A percentile compares a stretch with the other conserved stretches of the same genome.
phyloP scores from a whole-genome alignment of 345 rosid genomes.

The Dipteronia sinensis region DNA sequence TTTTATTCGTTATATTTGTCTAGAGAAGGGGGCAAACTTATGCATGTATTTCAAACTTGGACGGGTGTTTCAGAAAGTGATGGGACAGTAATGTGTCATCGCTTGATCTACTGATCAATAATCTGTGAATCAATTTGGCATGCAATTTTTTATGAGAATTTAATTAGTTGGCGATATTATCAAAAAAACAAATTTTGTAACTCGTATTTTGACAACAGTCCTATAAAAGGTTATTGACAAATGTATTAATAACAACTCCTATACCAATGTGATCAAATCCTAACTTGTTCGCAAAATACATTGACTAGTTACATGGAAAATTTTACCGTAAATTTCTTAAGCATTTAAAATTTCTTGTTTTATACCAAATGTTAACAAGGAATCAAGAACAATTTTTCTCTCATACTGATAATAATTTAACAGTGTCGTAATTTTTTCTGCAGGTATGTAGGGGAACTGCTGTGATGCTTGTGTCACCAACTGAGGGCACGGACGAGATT shows the following conservation, averaged over 20 bases:
- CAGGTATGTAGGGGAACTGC: slow-evolving; percentile 99
- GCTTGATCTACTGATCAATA: background rate
- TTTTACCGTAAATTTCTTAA: background rate
- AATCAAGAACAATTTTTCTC: background rate
- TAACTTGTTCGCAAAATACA: background rate
- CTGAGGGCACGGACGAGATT: slow-evolving; percentile 97
- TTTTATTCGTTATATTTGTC: background rate
- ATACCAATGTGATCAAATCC: background rate
- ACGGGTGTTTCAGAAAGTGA: background rate
- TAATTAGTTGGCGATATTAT: background rate
- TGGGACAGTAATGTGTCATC: background rate
- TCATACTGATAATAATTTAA: background rate
- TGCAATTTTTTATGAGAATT: background rate
- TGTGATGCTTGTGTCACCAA: slow-evolving; percentile 97
- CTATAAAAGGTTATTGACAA: background rate
- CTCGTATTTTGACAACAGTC: background rate
- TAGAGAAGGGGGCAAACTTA: background rate
- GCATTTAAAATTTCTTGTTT: background rate
- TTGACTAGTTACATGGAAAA: background rate
- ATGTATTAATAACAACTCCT: background rate
- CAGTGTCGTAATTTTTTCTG: slow-evolving; percentile 13
- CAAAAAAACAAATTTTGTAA: background rate
- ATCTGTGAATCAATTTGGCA: background rate
- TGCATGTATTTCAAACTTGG: background rate
- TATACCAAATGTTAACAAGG: background rate